Conservation (phyloP, 2,329 filamentous ascomycete genomes). For the Leptographium radiaticola region DNA sequence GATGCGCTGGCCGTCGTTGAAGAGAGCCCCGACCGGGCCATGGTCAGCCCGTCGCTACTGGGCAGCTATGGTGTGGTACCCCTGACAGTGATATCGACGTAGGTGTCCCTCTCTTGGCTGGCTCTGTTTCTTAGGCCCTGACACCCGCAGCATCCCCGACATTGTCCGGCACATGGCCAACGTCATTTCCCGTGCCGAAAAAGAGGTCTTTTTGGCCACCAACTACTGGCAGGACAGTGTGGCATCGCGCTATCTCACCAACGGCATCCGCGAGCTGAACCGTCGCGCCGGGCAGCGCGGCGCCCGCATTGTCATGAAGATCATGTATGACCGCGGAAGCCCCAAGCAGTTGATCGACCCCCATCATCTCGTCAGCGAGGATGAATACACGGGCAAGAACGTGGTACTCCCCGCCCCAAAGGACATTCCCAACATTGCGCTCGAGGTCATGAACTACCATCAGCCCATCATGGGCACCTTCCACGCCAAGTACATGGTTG, state of each 20-base stretch:
- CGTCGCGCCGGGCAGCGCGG: constrained; percentile 45
- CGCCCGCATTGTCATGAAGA: constrained; percentile 50
- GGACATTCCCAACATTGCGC: constrained; percentile 58
- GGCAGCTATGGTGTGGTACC: constrained; percentile 48
- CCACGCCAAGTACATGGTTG: constrained; percentile 65
- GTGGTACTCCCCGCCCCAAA: constrained; percentile 47
- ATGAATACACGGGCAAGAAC: constrained; percentile 42
- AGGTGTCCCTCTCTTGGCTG: constrained; percentile 1
- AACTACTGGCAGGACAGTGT: constrained; percentile 64
- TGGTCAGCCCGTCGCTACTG: constrained; percentile 39
- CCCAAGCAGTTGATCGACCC: constrained; percentile 52
- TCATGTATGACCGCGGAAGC: constrained; percentile 63
- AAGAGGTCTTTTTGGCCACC: constrained; percentile 61
- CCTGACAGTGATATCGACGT: constrained; percentile 53
- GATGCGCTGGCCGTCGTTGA: constrained; percentile 47
- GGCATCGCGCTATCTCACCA: constrained; percentile 52
- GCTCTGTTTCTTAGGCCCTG: too few relatives aligned
- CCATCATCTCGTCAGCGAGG: constrained; percentile 45
- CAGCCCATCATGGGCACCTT: constrained; percentile 59
- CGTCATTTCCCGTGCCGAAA: constrained; percentile 57
- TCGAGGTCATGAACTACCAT: constrained; percentile 64
- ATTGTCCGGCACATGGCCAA: constrained; percentile 65
- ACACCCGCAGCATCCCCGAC: constrained; percentile 40
- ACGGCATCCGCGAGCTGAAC: constrained; percentile 58
- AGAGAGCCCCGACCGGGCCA: constrained; percentile 33